A percentile compares a stretch with the other conserved stretches of the same genome.
Evolutionary conservation across 2,329 filamentous ascomycete species (phyloP).

Genomic region (Cercospora janseana): DNA sequence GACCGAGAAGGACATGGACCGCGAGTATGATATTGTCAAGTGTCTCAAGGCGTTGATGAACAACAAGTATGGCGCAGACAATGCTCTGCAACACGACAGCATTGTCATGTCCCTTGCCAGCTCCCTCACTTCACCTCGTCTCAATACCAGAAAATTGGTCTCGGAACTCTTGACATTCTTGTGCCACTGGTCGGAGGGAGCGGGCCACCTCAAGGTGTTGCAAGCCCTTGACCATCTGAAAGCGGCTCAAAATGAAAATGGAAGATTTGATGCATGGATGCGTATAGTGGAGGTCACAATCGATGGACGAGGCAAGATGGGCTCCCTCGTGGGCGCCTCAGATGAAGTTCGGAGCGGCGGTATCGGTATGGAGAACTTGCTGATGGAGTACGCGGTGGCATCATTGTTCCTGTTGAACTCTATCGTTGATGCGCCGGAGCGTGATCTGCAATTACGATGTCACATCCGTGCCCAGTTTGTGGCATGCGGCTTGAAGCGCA

Average conservation of each 20-base stretch:
- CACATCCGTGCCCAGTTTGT: constrained; percentile 96
- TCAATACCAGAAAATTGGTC: constrained; percentile 90
- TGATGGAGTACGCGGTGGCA: constrained; percentile 98
- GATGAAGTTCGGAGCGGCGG: constrained; percentile 94
- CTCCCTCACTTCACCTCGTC: constrained; percentile 80
- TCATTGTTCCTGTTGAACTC: constrained; percentile 95
- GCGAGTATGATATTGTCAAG: constrained; percentile 96
- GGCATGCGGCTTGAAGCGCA: constrained; percentile 89
- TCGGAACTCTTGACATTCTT: constrained; percentile 95
- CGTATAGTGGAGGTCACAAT: constrained; percentile 95
- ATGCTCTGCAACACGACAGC: constrained; percentile 85
- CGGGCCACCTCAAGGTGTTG: constrained; percentile 89
- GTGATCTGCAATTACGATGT: constrained; percentile 84
- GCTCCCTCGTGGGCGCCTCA: constrained; percentile 91
- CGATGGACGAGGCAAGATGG: constrained; percentile 97
- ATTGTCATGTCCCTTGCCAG: constrained; percentile 84
- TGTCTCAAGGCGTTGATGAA: constrained; percentile 97
- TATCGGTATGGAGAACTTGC: constrained; percentile 95
- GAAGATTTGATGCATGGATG: constrained; percentile 98
- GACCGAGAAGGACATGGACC: constrained; percentile 77
- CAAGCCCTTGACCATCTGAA: constrained; percentile 93
- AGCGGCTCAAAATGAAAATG: constrained; percentile 81
- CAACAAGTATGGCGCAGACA: constrained; percentile 97
- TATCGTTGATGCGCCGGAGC: constrained; percentile 86
- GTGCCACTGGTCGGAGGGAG: constrained; percentile 86